Conservation (phyloP, 371 early-diverging fungal species). For the Circinella minor region DNA sequence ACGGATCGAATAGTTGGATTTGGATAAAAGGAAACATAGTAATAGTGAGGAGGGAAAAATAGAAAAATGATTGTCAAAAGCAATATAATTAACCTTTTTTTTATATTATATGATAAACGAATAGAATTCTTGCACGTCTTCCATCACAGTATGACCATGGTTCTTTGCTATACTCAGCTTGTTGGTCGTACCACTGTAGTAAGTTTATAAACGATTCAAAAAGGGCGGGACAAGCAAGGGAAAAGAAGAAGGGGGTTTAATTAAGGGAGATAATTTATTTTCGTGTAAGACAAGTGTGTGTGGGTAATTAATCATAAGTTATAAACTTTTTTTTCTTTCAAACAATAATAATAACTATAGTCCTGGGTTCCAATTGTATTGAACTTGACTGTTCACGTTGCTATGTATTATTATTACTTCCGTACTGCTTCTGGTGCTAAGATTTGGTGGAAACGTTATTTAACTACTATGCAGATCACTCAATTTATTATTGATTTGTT, state of each 20-base stretch:
- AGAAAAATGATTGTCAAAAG: not conserved
- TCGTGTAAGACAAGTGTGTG: too few species aligned
- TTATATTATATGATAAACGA: not conserved
- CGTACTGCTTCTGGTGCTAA: constrained; percentile 78
- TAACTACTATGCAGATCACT: constrained; percentile 86
- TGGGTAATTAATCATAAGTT: not conserved
- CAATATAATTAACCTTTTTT: not conserved
- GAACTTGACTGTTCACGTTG: constrained; percentile 87
- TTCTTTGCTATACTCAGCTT: constrained; percentile 57
- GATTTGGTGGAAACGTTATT: constrained; percentile 90
- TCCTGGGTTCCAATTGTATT: constrained; percentile 75
- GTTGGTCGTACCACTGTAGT: constrained; percentile 78
- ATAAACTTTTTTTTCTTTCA: not conserved
- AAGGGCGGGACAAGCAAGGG: not conserved
- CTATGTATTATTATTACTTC: constrained; percentile 92
- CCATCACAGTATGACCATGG: constrained; percentile 88
- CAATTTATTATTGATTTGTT: constrained; percentile 86
- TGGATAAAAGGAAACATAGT: not conserved
- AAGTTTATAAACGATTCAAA: constrained; percentile 24
- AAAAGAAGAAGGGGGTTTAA: not conserved
- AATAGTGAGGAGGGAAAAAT: too few species aligned
- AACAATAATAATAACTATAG: constrained; percentile 7
- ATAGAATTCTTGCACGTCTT: constrained; percentile 84
- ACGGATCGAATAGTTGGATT: too few species aligned
- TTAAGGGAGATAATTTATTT: not conserved